A percentile compares a stretch with the other conserved stretches of the same genome.
Evolutionary conservation across 2,329 filamentous ascomycete genomes (phyloP).

Genomic region (Aspergillus puulaauensis): DNA sequence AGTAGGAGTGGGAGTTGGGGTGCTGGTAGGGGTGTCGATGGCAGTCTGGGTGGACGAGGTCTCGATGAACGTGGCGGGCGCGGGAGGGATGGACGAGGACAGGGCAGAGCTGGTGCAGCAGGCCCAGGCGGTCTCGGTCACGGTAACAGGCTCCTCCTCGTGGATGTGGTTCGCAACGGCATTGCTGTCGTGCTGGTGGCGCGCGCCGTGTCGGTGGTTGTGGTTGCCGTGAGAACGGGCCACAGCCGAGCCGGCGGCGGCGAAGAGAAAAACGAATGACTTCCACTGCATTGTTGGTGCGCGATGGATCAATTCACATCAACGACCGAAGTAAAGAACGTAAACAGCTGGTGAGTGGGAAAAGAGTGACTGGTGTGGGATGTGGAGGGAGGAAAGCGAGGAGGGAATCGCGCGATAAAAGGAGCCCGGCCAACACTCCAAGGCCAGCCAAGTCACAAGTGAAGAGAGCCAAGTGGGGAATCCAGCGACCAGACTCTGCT

Average conservation of each 20-base stretch:
- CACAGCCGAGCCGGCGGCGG: constrained; percentile 25
- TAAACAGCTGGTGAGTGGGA: background rate
- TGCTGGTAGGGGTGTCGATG: constrained; percentile 10
- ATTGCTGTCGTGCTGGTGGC: constrained; percentile 9
- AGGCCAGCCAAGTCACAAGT: too few species aligned
- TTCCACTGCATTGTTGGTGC: constrained; percentile 31
- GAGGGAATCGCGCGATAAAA: constrained; percentile 5
- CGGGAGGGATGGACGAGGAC: background rate
- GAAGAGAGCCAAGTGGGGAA: background rate
- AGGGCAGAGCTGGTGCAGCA: constrained; percentile 6
- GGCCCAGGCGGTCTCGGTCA: constrained; percentile 11
- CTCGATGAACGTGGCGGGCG: background rate
- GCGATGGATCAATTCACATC: constrained; percentile 8
- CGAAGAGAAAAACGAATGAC: constrained; percentile 25
- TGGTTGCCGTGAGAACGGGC: constrained; percentile 29
- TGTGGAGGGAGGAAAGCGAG: background rate
- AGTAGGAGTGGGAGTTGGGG: background rate
- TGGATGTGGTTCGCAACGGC: constrained; percentile 8
- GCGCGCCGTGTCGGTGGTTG: constrained; percentile 23
- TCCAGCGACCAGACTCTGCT: background rate
- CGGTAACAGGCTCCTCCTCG: constrained; percentile 21
- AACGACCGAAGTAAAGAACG: constrained; percentile 4
- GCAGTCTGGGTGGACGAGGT: background rate
- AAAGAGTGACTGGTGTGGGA: constrained; percentile 1
- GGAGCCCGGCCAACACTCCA: background rate